Base-by-base conservation (phyloP, 2,329 filamentous ascomycete species). In the Allantophomopsis lycopodina region DNA sequence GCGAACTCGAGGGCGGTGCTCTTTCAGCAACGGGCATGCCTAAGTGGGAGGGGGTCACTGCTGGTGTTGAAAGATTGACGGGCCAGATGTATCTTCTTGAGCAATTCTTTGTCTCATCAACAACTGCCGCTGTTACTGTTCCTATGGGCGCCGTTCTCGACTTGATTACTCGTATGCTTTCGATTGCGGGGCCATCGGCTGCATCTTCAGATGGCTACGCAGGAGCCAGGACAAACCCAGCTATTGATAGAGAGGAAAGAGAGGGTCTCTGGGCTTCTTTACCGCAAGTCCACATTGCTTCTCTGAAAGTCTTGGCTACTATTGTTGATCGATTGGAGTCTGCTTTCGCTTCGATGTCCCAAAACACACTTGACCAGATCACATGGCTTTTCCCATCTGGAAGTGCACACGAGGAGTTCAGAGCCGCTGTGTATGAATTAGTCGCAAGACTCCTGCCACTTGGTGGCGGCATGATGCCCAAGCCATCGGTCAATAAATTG, bases 201-300 rank as follows among this genome's bases (percentile, higher is more conserved):
- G 40, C 42, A 30, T 48, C 45, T 15, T 41, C 42, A 40, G 39
- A 38, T 18, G 35, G 14, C 48, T 41, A 66, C 50, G 48, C 60
- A 37, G 47, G 66, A 52, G 44, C 75, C n/a, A 73, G 79, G 44
- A 66, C 78, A 43, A 88, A 87, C 49, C 67, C 77, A 7, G 79
- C 84, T 45, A 74, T 91, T 45, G 71, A 77, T 23, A 74, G 81
- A 44, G 83, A 93, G 37, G 89, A 95, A 59, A 79, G 80, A 44
- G 85, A 94, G 39, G 74, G 79, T 35, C 67, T 95, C 3, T 88
- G 83, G 73, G 63, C 71, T 36, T 65, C 74, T 14, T 66, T 95
- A 10, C 83, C 88, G 4, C 66, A 71, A 8, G 72, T 95, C 32
- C 86, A 95, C 52, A 60, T 77, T 12, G 76, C 81, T 12, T 71